Evolutionary conservation across 805 yeast species (phyloP), one percentile per base, ranked within the genome.

Genomic region (Blastobotrys terrestris): DNA sequence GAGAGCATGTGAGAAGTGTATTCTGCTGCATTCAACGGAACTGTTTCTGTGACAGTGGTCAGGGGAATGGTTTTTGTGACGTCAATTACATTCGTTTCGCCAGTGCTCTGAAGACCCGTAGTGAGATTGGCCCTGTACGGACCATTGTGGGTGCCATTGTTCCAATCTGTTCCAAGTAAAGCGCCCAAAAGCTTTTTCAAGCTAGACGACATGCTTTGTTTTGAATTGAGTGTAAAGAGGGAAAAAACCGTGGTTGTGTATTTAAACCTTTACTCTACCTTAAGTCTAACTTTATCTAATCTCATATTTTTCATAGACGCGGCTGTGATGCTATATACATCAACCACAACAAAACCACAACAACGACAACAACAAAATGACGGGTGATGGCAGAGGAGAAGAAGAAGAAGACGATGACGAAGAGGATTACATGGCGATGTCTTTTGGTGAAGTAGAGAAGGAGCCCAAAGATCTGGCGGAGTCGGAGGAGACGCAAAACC

Each of bases 391-490:
- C 31, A 35, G 48, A 11, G 31, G 7, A 20, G 31, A 13, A 18
- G 48, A 43, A 13, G 42, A 31, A 6, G 54, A 44, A 14, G 44
- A 31, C n/a, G 54, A 52, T 3, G 56, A 56, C 22, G 59, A 48
- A 19, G 63, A 63, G 3, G 72, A 68, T 44, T 69, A 69, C 47
- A 55, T 69, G 58, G 53, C 54, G 0, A 67, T 69, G 65, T 35
- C 19, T 0, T 56, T 68, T 1, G 50, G 44, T 3, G 59, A 49
- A n/a, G 44, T 16, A 6, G 55, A 21, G 8, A 31, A 53, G 26
- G 47, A 44, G 14, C 26, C 26, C 16, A 54, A 48, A 20, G 55
- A 48, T 8, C 31, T 20, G 47, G 46, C 8, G 52, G 45, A 26
- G 41, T 16, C 44, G 44, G 44, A 14, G 18, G 1, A 53, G 58